A percentile compares a stretch with the other conserved stretches of the same genome.
Evolutionary conservation across 257 asterid genomes (phyloP).

Genomic region (Striga asiatica): DNA sequence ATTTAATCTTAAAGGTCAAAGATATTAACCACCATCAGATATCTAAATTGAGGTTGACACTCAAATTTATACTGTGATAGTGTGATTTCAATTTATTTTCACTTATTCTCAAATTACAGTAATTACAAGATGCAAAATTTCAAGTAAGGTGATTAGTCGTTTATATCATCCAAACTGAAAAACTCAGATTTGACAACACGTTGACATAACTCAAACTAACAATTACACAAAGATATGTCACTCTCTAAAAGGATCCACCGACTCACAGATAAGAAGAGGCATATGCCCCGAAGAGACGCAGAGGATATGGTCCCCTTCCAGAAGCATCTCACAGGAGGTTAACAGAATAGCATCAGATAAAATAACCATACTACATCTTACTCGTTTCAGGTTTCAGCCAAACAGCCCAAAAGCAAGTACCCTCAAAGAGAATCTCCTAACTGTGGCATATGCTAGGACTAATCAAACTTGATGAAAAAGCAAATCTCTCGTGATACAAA

Average conservation of each 20-base stretch:
- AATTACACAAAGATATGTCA: neutral
- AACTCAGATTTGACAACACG: neutral
- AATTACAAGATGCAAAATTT: no score
- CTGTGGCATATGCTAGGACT: neutral
- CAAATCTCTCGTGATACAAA: neutral
- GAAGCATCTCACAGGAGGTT: neutral
- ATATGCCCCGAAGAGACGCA: neutral
- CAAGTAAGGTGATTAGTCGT: no score
- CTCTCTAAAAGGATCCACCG: neutral
- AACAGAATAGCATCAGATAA: neutral
- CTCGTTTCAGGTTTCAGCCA: neutral
- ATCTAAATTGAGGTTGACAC: neutral
- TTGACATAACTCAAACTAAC: neutral
- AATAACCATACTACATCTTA: neutral
- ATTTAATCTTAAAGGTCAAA: neutral
- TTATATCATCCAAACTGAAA: no score
- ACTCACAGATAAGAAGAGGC: neutral
- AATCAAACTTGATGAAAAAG: neutral
- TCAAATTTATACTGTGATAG: no score
- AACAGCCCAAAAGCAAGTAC: neutral
- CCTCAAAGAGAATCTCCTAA: neutral
- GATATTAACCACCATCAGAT: neutral
- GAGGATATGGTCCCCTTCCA: neutral
- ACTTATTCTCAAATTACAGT: no score
- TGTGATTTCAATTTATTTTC: no score